Percentiles rank a stretch among this genome's conserved stretches.
Evolutionary conservation across 352 stramenopile species (phyloP).

Genomic region (Phytophthora pisi): DNA sequence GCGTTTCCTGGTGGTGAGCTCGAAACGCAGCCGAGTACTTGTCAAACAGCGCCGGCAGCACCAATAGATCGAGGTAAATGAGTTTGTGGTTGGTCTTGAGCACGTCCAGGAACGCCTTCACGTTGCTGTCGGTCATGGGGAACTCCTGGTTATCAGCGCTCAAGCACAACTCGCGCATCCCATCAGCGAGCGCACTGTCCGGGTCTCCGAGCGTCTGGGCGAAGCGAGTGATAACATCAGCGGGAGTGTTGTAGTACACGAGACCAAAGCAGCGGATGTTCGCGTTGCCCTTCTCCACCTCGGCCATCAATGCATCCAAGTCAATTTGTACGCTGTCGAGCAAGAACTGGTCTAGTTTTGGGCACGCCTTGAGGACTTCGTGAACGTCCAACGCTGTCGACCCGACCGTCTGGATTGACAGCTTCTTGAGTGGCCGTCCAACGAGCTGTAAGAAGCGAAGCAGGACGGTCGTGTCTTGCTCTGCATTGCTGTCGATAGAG

Average conservation of each 20-base stretch:
- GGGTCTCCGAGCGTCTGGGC: conserved; percentile 27
- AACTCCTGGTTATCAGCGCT: conserved; percentile 32
- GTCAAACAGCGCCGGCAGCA: conserved; percentile 26
- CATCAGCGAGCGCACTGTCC: conserved; percentile 11
- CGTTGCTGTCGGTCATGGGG: conserved; percentile 26
- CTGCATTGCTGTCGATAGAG: conserved; percentile 27
- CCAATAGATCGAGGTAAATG: conserved; percentile 32
- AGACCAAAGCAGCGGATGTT: conserved; percentile 26
- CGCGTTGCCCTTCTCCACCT: conserved; percentile 23
- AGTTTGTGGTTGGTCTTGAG: conserved; percentile 38
- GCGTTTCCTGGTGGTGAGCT: conserved; percentile 27
- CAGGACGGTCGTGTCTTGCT: conserved; percentile 11
- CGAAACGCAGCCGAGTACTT: conserved; percentile 29
- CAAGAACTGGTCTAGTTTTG: conserved; percentile 30
- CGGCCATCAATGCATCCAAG: conserved; percentile 25
- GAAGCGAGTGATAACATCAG: conserved; percentile 28
- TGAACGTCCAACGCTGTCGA: conserved; percentile 20
- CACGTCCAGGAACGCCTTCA: conserved; percentile 24
- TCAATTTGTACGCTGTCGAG: conserved; percentile 37
- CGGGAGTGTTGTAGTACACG: conserved; percentile 17
- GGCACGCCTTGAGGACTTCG: conserved; percentile 23
- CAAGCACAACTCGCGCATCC: conserved; percentile 36
- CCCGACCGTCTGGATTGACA: conserved; percentile 28
- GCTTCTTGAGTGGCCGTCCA: conserved; percentile 19
- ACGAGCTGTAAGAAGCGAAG: conserved; percentile 30